Percentiles rank a stretch among this genome's conserved stretches.
phyloP scores from a whole-genome alignment of 306 rosid species.

The Glycine tomentella region DNA sequence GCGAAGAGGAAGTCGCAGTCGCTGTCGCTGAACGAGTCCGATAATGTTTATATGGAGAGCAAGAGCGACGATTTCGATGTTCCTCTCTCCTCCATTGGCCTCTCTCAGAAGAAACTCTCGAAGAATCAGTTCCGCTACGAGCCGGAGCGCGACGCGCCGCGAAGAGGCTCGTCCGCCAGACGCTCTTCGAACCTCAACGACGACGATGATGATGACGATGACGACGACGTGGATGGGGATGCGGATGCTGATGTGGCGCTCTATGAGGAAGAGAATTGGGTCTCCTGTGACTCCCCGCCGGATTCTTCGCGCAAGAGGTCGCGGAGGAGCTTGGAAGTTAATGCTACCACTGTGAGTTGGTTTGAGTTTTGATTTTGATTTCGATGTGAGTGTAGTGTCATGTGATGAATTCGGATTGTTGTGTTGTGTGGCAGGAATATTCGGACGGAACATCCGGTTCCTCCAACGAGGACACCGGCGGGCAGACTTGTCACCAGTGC shows the following conservation, averaged over 20 bases:
- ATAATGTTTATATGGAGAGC: slow-evolving; percentile 62
- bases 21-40: slow-evolving; percentile 61
- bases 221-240: neutral
- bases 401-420: slow-evolving; percentile 43
- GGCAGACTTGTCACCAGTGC: slow-evolving; percentile 93
- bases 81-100: slow-evolving; percentile 53
- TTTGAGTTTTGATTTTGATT: slow-evolving; percentile 13
- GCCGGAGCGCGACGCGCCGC: slow-evolving; percentile 48
- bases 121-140: slow-evolving; percentile 72
- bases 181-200: slow-evolving; percentile 3
- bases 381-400: neutral
- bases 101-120: slow-evolving; percentile 67
- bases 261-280: slow-evolving; percentile 78
- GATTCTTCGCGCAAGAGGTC: slow-evolving; percentile 66
- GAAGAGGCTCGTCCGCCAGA: slow-evolving; percentile 49
- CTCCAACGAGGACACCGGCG: slow-evolving; percentile 70
- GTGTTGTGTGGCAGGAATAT: slow-evolving; percentile 61
- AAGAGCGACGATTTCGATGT: slow-evolving; percentile 80
- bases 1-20: slow-evolving; percentile 77
- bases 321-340: slow-evolving; percentile 71
- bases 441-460: slow-evolving; percentile 71
- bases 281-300: slow-evolving; percentile 56
- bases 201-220: slow-evolving; percentile 23
- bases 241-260: slow-evolving; percentile 38
- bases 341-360: slow-evolving; percentile 64